Evolutionary conservation across 495 filamentous ascomycete genomes (phyloP), one percentile per base, ranked within the genome.

Genomic region (Penicilliopsis zonata): DNA sequence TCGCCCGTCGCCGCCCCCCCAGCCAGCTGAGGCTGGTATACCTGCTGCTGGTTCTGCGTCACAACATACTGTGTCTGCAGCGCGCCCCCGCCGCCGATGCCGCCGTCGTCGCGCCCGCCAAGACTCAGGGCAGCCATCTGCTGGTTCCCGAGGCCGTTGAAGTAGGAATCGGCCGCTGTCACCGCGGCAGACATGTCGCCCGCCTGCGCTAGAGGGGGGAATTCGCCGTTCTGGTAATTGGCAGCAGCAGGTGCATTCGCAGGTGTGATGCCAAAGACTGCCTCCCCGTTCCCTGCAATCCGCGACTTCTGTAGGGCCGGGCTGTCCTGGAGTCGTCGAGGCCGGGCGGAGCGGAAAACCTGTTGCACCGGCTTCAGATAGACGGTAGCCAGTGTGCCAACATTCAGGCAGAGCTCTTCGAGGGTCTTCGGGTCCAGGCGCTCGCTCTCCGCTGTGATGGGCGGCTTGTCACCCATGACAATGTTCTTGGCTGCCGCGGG

Each of bases 341-440:
- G 78, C 10, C 90, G 74, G 12, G 90, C 90, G 22, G 78, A 76
- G 31, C 90, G 76, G 69, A 99, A 96, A n/a, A 99, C 88, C 32
- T 92, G 86, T 45, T 95, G 82, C 4, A 96, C 90, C 4, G 90
- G 92, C 53, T 96, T 96, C 17, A 96, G 74, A 50, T 99, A 99
- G 34, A 99, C 86, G 3, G 90, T 96, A 5, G 90, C 88, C 2
- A 96, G 69, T 0, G 90, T 99, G 41, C 92, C 92, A 38, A 99
- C 84, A 52, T 86, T 87, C 28, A 96, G 72, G 50, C 92, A 96
- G 66, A 98, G 85, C 54, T 98, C 92, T 61, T 96, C 90, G 13
- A 98, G 72, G 0, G 90, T 96, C 17, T 63, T 72, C 0, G 87
- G 79, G 50, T 96, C 92, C 1, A 96, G 70, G 44, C 90, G 90